Conservation (phyloP, 768 basidiomycete genomes). For the Boletus sp. region DNA sequence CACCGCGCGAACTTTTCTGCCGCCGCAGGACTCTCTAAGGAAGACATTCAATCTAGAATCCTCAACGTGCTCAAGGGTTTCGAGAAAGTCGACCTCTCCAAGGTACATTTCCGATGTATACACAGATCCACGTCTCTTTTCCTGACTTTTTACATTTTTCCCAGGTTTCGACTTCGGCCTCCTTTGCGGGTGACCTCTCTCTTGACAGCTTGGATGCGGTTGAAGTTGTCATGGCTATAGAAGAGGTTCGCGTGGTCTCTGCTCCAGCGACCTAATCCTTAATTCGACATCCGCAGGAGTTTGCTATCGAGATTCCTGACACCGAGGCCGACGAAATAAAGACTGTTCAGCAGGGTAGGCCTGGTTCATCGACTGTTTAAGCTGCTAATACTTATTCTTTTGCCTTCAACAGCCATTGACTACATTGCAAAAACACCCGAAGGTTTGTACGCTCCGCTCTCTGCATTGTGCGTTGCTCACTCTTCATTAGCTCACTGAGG, state of each 20-base stretch:
- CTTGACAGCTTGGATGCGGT: slow-evolving; percentile 93
- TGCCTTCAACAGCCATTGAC: slow-evolving; percentile 67
- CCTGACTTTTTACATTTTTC: slow-evolving; percentile 26
- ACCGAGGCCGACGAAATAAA: slow-evolving; percentile 93
- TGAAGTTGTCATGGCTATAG: slow-evolving; percentile 98
- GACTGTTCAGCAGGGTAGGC: slow-evolving; percentile 84
- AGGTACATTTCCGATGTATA: slow-evolving; percentile 18
- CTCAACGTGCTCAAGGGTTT: slow-evolving; percentile 30
- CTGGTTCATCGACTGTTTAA: neutral
- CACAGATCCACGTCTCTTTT: slow-evolving; percentile 5
- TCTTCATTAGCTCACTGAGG: slow-evolving; percentile 45
- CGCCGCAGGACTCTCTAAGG: slow-evolving; percentile 22
- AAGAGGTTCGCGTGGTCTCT: slow-evolving; percentile 56
- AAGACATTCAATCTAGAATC: slow-evolving; percentile 24
- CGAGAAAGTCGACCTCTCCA: slow-evolving; percentile 28
- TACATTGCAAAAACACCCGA: slow-evolving; percentile 93
- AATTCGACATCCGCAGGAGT: slow-evolving; percentile 58
- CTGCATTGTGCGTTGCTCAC: slow-evolving; percentile 8
- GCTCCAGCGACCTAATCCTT: slow-evolving; percentile 2
- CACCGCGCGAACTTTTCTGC: slow-evolving; percentile 32
- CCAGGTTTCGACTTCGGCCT: slow-evolving; percentile 62
- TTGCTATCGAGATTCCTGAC: slow-evolving; percentile 96
- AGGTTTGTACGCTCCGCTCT: slow-evolving; percentile 45
- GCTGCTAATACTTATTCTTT: slow-evolving; percentile 5
- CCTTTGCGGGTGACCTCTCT: slow-evolving; percentile 54